Percentiles rank a stretch among this genome's conserved stretches.
Evolutionary conservation across 208 protist species (phyloP).

Genomic region (Vickermania ingenoplastis): DNA sequence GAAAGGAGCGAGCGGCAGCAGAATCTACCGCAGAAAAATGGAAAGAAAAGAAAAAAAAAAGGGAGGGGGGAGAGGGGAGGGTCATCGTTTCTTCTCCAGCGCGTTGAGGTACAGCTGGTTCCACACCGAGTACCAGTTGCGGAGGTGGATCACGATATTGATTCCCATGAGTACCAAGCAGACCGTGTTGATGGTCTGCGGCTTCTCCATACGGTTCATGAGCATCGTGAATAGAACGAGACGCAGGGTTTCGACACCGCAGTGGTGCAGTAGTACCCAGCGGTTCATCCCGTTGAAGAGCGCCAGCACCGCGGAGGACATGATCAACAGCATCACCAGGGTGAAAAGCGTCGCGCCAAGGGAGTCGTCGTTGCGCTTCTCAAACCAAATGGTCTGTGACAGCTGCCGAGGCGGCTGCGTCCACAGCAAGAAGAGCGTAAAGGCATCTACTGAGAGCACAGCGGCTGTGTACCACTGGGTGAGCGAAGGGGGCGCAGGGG

Average conservation of each 20-base stretch:
- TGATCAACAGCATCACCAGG: conserved; percentile 6
- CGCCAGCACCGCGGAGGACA: conserved; percentile 2
- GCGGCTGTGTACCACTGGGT: conserved; percentile 45
- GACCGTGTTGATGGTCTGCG: conserved; percentile 46
- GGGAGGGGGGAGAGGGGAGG: not conserved
- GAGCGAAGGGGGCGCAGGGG: conserved; percentile 15
- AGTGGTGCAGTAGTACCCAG: not conserved
- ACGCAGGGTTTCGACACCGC: not conserved
- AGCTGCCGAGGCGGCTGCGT: conserved; percentile 3
- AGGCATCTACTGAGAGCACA: conserved; percentile 18
- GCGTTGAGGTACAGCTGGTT: conserved; percentile 7
- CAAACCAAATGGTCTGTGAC: conserved; percentile 1
- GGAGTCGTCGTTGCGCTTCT: not conserved
- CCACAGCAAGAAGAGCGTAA: conserved; percentile 27
- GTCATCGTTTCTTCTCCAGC: not conserved
- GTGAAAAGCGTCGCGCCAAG: conserved; percentile 8
- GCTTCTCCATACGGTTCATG: conserved; percentile 11
- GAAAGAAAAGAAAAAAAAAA: conserved; percentile 4
- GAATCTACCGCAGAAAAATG: not conserved
- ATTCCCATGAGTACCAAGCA: conserved; percentile 38
- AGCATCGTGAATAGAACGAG: conserved; percentile 3
- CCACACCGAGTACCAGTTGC: conserved; percentile 46
- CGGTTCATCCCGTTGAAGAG: conserved; percentile 1
- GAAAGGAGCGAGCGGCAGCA: too few species aligned
- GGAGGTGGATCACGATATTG: conserved; percentile 37